phyloP scores from a whole-genome alignment of 352 stramenopile genomes.

The Hyphochytrium catenoides region DNA sequence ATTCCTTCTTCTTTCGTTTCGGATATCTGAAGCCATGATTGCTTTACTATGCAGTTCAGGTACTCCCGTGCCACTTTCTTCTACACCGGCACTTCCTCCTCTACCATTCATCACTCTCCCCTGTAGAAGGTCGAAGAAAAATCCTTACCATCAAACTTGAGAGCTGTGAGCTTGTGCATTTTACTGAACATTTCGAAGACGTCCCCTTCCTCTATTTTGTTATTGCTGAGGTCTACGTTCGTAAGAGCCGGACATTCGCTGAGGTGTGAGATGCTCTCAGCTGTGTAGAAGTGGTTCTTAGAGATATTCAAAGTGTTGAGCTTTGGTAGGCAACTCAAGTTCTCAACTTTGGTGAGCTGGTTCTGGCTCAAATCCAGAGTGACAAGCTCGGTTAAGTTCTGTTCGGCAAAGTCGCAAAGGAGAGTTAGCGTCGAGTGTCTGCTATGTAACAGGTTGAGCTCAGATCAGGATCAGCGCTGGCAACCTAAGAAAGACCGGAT shows the following conservation, averaged over 20 bases:
- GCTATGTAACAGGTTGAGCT: conserved; percentile 1
- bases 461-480: conserved; percentile 4
- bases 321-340: conserved; percentile 36
- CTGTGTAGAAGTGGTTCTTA: conserved; percentile 56
- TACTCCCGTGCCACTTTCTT: too few species aligned
- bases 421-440: conserved; percentile 1
- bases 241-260: conserved; percentile 31
- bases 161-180: conserved; percentile 43
- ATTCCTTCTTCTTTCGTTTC: too few species aligned
- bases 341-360: conserved; percentile 44
- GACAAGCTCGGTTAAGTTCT: conserved; percentile 40
- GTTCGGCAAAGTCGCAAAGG: conserved; percentile 2
- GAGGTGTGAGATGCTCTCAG: conserved; percentile 42
- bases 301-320: conserved; percentile 68
- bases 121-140: too few species aligned
- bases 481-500: conserved; percentile 4
- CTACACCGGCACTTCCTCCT: too few species aligned
- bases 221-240: conserved; percentile 77
- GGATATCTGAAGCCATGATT: too few species aligned
- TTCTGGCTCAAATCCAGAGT: conserved; percentile 80
- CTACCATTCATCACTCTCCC: too few species aligned
- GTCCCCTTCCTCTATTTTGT: conserved; percentile 49
- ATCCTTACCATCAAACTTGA: conserved; percentile 22
- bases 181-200: conserved; percentile 51
- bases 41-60: too few species aligned